Base-by-base conservation (phyloP, 2,329 filamentous ascomycete genomes). In the Biscogniauxia sp. region DNA sequence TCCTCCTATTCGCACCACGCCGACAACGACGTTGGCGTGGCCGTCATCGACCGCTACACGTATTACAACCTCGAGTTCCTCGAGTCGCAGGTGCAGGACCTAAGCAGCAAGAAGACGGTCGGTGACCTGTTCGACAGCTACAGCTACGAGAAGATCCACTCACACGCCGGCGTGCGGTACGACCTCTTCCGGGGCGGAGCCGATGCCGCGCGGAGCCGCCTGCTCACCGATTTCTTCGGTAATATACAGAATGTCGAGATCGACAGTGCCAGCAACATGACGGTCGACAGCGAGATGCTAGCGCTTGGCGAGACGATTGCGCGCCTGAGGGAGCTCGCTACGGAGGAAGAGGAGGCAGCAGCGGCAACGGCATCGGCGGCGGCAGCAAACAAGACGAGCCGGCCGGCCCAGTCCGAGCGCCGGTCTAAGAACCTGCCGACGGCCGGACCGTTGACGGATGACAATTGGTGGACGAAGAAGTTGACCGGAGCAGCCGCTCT, bases 51-150 rank as follows among this genome's bases (percentile, higher is more conserved):
- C 76, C 89, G 95, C 63, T 99, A 96, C 82, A 99, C 95, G 6
- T 99, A 98, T 78, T 98, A 97, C 79, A 97, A 97, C 71, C 86
- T 99, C 57, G 95, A 99, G 70, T 99, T 97, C 74, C 85, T 99
- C 32, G 95, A 99, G 76, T 91, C 87, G 2, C 89, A 96, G 71
- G 91, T 98, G 61, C 89, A 88, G 62, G 93, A 94, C 66, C 87
- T 93, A 51, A 90, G 87, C 72, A 93, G 88, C 67, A 95, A 97
- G 74, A 89, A 93, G 77, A 97, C 93, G 0, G 81, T 99, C 32
- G 95, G 93, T 62, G 93, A 98, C 72, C 80, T 99, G 2, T 99
- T 99, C 70, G 94, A 98, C 78, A 96, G 91, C 73, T 98, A 97
- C 75, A 94, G 96, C 68, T 93, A 92, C 71, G 87, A 88, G 55